Conservation (phyloP, 2,329 filamentous ascomycete species). For the Arachnopeziza araneosa region DNA sequence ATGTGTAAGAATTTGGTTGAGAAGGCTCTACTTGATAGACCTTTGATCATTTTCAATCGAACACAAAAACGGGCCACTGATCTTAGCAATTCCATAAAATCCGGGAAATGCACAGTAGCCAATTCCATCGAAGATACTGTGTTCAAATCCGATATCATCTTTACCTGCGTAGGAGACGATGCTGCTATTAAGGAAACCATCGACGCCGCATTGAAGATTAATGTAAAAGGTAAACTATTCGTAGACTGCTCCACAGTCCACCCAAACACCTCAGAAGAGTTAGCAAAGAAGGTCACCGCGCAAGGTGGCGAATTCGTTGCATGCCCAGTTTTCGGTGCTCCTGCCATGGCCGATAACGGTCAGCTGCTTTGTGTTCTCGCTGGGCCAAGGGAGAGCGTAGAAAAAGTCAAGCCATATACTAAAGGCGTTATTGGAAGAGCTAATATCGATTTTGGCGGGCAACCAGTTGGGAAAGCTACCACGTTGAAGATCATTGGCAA, state of each 20-base stretch:
- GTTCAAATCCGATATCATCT: conserved; percentile 67
- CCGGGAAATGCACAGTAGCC: conserved; percentile 58
- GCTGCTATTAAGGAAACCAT: conserved; percentile 61
- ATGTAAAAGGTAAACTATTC: conserved; percentile 68
- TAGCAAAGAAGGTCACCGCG: conserved; percentile 51
- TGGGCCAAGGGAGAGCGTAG: conserved; percentile 54
- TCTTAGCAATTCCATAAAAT: conserved; percentile 53
- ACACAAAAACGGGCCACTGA: conserved; percentile 60
- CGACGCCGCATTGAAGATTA: conserved; percentile 46
- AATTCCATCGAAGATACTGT: conserved; percentile 62
- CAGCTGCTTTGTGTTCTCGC: conserved; percentile 69
- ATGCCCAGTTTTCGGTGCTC: conserved; percentile 64
- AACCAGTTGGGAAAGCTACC: conserved; percentile 61
- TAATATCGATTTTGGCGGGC: conserved; percentile 64
- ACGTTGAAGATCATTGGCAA: conserved; percentile 80
- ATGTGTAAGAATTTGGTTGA: conserved; percentile 80
- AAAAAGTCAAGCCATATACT: conserved; percentile 63
- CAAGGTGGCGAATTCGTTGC: conserved; percentile 71
- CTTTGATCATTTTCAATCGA: conserved; percentile 77
- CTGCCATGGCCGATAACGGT: conserved; percentile 64
- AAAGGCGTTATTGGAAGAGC: conserved; percentile 65
- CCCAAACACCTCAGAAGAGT: conserved; percentile 67
- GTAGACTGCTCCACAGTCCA: conserved; percentile 86
- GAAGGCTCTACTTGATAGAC: conserved; percentile 66
- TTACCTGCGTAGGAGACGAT: conserved; percentile 77